A percentile compares a stretch with the other conserved stretches of the same genome.
These are phyloP conservation scores for Echites panduratus DNA, from an alignment of 257 asterid genomes.

Conservation along the genomic window DNA sequence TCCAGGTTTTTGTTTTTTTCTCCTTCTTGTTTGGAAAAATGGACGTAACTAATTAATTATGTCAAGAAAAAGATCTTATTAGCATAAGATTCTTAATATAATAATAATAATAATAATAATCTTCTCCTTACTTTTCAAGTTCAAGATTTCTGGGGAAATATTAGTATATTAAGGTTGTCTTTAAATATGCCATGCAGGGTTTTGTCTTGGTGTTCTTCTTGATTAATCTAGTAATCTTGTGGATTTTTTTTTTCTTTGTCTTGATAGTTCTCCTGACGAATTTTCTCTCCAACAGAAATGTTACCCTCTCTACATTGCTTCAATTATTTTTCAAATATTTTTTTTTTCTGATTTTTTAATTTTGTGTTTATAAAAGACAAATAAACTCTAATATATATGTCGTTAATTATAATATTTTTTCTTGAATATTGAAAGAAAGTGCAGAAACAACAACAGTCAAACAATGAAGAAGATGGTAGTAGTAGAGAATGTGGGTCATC, in stretches of 20 bases:
- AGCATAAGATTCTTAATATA: neutral
- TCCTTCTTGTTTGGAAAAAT: too few species aligned
- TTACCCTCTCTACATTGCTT: too few species aligned
- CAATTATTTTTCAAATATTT: neutral
- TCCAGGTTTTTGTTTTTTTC: slow-evolving; percentile 43
- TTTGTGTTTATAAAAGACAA: neutral
- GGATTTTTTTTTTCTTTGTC: neutral
- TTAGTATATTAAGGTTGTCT: neutral
- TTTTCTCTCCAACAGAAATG: too few species aligned
- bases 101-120: too few species aligned
- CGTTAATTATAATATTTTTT: too few species aligned
- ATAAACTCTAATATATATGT: neutral
- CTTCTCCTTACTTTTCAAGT: neutral
- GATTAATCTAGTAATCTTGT: too few species aligned
- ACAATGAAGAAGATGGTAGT: slow-evolving; percentile 24
- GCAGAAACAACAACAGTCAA: slow-evolving; percentile 55
- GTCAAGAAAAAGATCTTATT: neutral
- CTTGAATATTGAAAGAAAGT: slow-evolving; percentile 20
- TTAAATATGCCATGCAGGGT: neutral
- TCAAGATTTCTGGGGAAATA: slow-evolving; percentile 5
- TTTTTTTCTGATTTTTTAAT: neutral
- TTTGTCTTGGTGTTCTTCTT: neutral
- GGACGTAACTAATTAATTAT: neutral
- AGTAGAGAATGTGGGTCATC: slow-evolving; percentile 4
- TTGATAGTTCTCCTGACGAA: neutral